Base-by-base conservation (phyloP, 176 grass and related monocot genomes). In the Phoenix roebelenii region DNA sequence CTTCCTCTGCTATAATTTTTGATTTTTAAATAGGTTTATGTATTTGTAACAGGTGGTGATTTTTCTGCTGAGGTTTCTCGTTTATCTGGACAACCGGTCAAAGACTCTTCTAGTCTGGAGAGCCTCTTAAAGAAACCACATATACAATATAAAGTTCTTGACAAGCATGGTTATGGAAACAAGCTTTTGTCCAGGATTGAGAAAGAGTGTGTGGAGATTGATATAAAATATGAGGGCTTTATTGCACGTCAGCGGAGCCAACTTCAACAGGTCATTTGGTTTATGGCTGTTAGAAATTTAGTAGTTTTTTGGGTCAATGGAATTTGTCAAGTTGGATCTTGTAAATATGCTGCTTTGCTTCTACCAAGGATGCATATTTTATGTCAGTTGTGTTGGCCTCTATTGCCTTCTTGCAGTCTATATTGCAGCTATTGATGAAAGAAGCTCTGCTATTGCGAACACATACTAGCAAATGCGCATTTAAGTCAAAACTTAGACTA, bases 171-270 rank as follows among this genome's bases (percentile, higher is more conserved):
- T 32, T 85, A 70, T 50, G 93, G 93, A 61, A 88, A 85, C 48
- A 68, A 78, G 58, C 61, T 54, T 79, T 85, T 97, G 55, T 92
- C 93, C 25, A 64, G 50, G 73, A 82, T 66, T 63, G 87, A 97
- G 81, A 97, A 97, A 79, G 87, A 97, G 66, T 97, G 93, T n/a
- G 84, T 91, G 25, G 93, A 92, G 87, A 88, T 97, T 78, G 93
- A 97, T 79, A 91, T 97, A 60, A 97, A 92, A 52, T 97, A 88
- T 5, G 78, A 77, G 61, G 93, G 93, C 56, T 97, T 91, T 49
- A 97, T 97, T 29, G 71, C 72, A 65, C 76, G 93, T 6, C 87
- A 97, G 61, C 77, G 73, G 30, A 88, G 87, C 49, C 93, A 97
- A 26, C 74, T 97, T 58, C 93, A 92, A 56, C 93, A 97, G 87